Conservation (phyloP, 2,329 filamentous ascomycete species). For the Capronia americana region DNA sequence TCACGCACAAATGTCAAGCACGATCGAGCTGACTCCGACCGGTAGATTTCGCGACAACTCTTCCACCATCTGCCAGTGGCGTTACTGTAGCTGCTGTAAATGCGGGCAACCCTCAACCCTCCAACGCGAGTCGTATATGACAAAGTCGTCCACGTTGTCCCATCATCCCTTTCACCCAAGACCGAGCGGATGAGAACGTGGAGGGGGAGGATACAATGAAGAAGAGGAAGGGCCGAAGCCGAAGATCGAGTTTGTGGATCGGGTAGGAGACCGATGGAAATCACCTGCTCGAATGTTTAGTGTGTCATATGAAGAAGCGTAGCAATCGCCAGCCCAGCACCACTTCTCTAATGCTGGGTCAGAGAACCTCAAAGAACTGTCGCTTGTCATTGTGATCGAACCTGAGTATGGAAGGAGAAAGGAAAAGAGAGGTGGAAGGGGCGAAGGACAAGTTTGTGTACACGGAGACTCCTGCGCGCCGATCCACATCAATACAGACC, state of each 20-base stretch:
- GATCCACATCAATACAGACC: neutral
- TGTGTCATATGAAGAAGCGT: slow-evolving; percentile 13
- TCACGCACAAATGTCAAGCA: neutral
- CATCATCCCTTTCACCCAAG: too few relatives aligned
- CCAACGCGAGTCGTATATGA: neutral
- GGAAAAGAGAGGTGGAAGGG: neutral
- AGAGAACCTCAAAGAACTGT: neutral
- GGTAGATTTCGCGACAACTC: neutral
- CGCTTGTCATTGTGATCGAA: neutral
- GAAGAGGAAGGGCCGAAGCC: slow-evolving; percentile 8
- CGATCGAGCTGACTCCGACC: neutral
- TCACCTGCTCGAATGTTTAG: slow-evolving; percentile 20
- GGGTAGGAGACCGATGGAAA: slow-evolving; percentile 15
- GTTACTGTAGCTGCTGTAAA: too few relatives aligned
- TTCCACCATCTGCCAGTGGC: neutral
- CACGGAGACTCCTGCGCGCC: neutral
- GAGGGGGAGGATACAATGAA: slow-evolving; percentile 5
- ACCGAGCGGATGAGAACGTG: slow-evolving; percentile 1
- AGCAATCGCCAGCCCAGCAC: slow-evolving; percentile 17
- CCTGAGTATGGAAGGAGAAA: neutral
- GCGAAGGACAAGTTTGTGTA: neutral
- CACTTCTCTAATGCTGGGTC: slow-evolving; percentile 1
- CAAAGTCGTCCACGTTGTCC: neutral
- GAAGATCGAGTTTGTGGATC: slow-evolving; percentile 17
- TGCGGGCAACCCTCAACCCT: too few relatives aligned